Evolutionary conservation across 306 rosid species (phyloP), one percentile per base, ranked within the genome.

Genomic region (Potentilla sterilis): DNA sequence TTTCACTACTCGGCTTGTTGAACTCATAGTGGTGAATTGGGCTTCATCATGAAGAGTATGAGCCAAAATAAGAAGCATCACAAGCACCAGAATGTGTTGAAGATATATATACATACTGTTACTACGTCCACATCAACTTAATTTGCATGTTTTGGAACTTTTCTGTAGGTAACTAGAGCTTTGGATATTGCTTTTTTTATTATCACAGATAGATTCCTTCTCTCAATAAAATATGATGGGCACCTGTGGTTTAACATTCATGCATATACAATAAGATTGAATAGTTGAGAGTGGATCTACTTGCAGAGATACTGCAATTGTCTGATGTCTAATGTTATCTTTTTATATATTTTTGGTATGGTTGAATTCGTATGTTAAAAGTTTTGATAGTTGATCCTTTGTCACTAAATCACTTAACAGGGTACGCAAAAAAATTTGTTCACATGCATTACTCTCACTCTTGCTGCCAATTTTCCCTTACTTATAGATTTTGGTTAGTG

Each of bases 1-100:
- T 18, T 61, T 41, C 46, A 40, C 76, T 55, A n/a, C 69, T 47
- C 67, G 70, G 55, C 78, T 40, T 62, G 38, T 79, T 64, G 76
- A 67, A 42, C 24, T 76, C 55, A 4, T 15, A 32, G 55, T 51
- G 61, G 61, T n/a, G 28, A 7, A 8, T 46, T 47, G 4, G 34
- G 58, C 24, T 8, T 44, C 72, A 44, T 68, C 6, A 47, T 47
- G 74, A 28, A n/a, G 74, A 22, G 12, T 68, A 28, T 68, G 49
- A 48, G 18, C 15, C 5, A 47, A 69, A 47, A 28, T 32, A 61
- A 69, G 62, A 55, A 55, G 12, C n/a, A n/a, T 21, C n/a, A 55
- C 28, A 55, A 55, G 61, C 61, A 21, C 8, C 32, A 55, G 61
- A n/a, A 24, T 15, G 58, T 47, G 41, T 13, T 47, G 12, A 5